Evolutionary conservation across 345 rosid genomes (phyloP).

Genomic region (Schrenkiella parvula): DNA sequence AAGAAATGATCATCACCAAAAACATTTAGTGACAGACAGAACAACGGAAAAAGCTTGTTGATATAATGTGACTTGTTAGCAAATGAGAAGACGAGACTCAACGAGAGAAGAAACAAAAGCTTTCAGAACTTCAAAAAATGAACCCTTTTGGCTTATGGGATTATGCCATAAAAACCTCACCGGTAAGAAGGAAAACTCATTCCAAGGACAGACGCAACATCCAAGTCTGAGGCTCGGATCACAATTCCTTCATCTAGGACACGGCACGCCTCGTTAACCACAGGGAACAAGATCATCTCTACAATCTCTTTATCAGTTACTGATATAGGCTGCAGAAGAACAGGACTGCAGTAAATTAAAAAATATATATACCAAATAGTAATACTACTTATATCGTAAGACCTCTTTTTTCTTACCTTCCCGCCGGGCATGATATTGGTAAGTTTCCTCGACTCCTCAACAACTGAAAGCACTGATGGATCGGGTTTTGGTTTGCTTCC

Average conservation of each 20-base stretch:
- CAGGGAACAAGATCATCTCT: slow-evolving; percentile 91
- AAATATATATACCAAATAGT: background rate
- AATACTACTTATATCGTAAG: background rate
- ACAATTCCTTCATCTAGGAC: slow-evolving; percentile 84
- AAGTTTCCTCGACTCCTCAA: slow-evolving; percentile 66
- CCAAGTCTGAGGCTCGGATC: slow-evolving; percentile 83
- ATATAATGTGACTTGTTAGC: background rate
- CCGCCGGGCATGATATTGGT: slow-evolving; percentile 85
- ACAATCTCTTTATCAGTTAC: slow-evolving; percentile 72
- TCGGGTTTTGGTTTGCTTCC: slow-evolving; percentile 88
- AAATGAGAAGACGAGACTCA: background rate
- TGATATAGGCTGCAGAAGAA: slow-evolving; percentile 59
- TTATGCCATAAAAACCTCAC: slow-evolving; percentile 38
- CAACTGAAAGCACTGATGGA: slow-evolving; percentile 58
- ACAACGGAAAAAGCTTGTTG: background rate
- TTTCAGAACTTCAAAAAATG: background rate
- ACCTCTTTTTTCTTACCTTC: slow-evolving; percentile 48
- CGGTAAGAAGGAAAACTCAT: slow-evolving; percentile 97
- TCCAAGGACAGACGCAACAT: slow-evolving; percentile 88
- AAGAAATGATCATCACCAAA: slow-evolving; percentile 5
- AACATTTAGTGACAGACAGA: background rate
- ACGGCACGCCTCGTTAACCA: slow-evolving; percentile 89
- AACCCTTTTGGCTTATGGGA: background rate
- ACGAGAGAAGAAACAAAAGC: background rate
- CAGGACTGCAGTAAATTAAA: background rate